Percentiles rank a stretch among this genome's conserved stretches.
Conservation (phyloP, 257 asterid genomes). For the Rubia yunnanensis region DNA sequence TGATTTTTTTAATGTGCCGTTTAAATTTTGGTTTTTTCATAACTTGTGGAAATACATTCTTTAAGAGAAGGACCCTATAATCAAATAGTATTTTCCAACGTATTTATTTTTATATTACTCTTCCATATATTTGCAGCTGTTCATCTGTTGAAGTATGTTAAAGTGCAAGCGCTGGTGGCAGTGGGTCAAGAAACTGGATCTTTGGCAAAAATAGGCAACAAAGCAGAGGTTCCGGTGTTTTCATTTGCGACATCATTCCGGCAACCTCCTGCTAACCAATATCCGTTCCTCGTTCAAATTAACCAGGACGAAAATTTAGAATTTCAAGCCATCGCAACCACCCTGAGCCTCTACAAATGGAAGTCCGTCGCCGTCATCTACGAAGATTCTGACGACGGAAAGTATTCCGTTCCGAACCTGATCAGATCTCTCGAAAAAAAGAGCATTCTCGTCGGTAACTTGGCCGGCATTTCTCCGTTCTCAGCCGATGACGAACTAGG, state of each 20-base stretch:
- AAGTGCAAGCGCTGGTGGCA: constrained; percentile 22
- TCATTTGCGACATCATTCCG: constrained; percentile 21
- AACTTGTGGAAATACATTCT: too few relatives aligned
- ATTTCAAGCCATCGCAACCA: constrained; percentile 27
- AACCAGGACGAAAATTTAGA: constrained; percentile 25
- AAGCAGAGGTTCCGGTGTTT: constrained; percentile 28
- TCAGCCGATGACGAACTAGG: constrained; percentile 18
- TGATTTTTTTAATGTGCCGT: too few relatives aligned
- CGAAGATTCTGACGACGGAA: constrained; percentile 17
- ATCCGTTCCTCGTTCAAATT: constrained; percentile 32
- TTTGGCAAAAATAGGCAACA: constrained; percentile 19
- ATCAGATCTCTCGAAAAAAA: constrained; percentile 19
- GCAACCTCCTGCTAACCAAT: constrained; percentile 3
- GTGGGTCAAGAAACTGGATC: constrained; percentile 27
- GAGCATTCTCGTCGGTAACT: constrained; percentile 1
- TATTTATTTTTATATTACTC: neutral
- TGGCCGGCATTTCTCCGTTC: constrained; percentile 13
- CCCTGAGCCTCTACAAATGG: constrained; percentile 26
- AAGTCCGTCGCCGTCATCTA: constrained; percentile 22
- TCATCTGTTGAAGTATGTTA: constrained; percentile 26
- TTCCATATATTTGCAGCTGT: constrained; percentile 19
- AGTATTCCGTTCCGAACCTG: constrained; percentile 16
- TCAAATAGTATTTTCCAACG: too few relatives aligned
- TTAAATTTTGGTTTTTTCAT: too few relatives aligned
- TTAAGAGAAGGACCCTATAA: too few relatives aligned